Evolutionary conservation across 1,284 basidiomycete species (phyloP), one percentile per base, ranked within the genome.

Genomic region (Veloboletus limbatus): DNA sequence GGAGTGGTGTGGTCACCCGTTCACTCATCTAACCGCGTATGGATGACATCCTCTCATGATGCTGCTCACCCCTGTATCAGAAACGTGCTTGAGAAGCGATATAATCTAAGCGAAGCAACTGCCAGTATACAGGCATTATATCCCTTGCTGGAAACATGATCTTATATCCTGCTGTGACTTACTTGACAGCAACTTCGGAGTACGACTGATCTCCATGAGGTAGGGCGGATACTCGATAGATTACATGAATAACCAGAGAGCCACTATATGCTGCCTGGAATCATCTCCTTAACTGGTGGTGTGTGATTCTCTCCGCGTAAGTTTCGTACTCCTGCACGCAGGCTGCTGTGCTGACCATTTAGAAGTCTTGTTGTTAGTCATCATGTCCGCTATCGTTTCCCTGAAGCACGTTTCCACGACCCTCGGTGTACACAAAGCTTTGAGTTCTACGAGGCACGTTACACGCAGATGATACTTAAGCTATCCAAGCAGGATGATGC

Each of bases 1-100:
- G 88, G 88, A n/a, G 72, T 78, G 50, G 81, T 88, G 30, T 91
- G 88, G 88, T 72, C 78, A 13, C 88, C n/a, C 88, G 1, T 90
- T 89, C 59, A 79, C 79, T 11, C 87, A 91, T 58, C 78, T 91
- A 35, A 78, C 82, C 14, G 75, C 88, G 84, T 86, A 57, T 60
- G 81, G 66, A 43, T 7, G 16, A 34, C 22, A 20, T 3, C 38
- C 11, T 37, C 20, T 24, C 34, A 10, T 39, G 21, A 33, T n/a
- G n/a, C 35, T 44, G 16, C 47, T 56, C 35, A 48, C 25, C 27
- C 6, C 44, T 40, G 14, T 39, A 24, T 35, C 53, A 88, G 85
- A n/a, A 88, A 88, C 57, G 76, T 91, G 41, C 78, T 91, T 27
- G 78, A 91, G 61, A 74, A 71, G 30, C 78, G 87, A 16, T 91